These are phyloP conservation scores for Setomelanomma holmii DNA, from an alignment of 2,329 filamentous ascomycete species.

Conservation along the genomic window DNA sequence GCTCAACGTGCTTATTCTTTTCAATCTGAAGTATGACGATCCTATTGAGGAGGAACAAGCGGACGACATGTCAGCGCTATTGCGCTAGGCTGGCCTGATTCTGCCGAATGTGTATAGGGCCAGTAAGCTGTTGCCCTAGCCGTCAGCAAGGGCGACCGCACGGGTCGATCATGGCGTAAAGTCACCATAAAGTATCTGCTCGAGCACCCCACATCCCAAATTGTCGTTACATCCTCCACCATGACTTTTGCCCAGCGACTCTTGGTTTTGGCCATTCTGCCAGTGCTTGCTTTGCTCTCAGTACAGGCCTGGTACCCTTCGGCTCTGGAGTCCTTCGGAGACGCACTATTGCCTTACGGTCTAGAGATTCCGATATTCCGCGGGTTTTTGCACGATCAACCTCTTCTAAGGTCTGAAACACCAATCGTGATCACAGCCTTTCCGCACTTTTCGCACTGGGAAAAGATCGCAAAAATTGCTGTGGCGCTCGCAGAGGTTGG, in stretches of 20 bases:
- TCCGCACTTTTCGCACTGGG: conserved; percentile 31
- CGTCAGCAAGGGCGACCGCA: no score
- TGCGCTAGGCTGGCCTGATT: no score
- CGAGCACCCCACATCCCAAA: no score
- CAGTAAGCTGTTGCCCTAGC: no score
- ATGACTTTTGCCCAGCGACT: conserved; percentile 16
- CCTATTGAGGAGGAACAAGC: no score
- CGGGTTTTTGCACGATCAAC: background rate
- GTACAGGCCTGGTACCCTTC: conserved; percentile 12
- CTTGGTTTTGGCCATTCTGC: conserved; percentile 9
- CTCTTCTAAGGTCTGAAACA: conserved; percentile 16
- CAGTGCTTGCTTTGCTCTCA: conserved; percentile 11
- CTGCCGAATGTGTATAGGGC: no score
- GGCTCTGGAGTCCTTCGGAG: conserved; percentile 1
- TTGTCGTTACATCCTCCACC: background rate
- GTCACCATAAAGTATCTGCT: no score
- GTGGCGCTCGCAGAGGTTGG: conserved; percentile 49
- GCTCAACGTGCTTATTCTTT: no score
- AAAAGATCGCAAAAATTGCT: conserved; percentile 42
- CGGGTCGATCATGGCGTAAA: no score
- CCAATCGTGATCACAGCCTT: conserved; percentile 30
- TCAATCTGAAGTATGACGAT: no score
- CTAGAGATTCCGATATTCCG: conserved; percentile 1
- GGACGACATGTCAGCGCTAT: no score
- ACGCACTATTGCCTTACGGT: conserved; percentile 12